Percentiles rank a stretch among this genome's conserved stretches.
Evolutionary conservation across 2,329 filamentous ascomycete genomes (phyloP).

Genomic region (Onygena corvina): DNA sequence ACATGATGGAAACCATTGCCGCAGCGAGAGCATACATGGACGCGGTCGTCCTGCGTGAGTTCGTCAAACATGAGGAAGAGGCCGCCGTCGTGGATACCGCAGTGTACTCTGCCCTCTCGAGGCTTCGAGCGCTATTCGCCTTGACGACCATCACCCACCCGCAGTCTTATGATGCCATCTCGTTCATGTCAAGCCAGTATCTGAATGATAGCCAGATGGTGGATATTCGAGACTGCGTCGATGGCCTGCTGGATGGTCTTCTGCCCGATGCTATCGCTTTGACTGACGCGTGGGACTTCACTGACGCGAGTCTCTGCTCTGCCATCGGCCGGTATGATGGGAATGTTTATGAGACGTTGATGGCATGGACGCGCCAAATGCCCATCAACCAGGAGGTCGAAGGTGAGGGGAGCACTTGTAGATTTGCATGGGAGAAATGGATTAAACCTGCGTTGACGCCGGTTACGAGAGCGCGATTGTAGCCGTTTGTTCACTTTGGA

Average conservation of each 20-base stretch:
- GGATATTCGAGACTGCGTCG: slow-evolving; percentile 13
- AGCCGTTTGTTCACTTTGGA: too few species aligned
- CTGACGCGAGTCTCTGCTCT: slow-evolving; percentile 17
- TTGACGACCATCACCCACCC: slow-evolving; percentile 19
- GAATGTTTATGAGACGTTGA: slow-evolving; percentile 18
- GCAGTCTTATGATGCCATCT: slow-evolving; percentile 18
- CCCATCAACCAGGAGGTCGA: slow-evolving; percentile 19
- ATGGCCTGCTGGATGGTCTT: slow-evolving; percentile 15
- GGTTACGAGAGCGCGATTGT: slow-evolving; percentile 16
- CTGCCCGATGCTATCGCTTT: slow-evolving; percentile 19
- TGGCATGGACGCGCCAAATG: slow-evolving; percentile 22
- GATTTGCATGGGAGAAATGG: slow-evolving; percentile 16
- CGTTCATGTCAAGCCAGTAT: slow-evolving; percentile 20
- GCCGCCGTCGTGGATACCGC: slow-evolving; percentile 7
- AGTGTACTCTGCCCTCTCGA: slow-evolving; percentile 12
- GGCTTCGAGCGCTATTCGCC: slow-evolving; percentile 15
- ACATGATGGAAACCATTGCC: slow-evolving; percentile 21
- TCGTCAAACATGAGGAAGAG: slow-evolving; percentile 12
- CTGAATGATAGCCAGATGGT: slow-evolving; percentile 16
- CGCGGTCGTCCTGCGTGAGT: slow-evolving; percentile 19
- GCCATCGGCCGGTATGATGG: slow-evolving; percentile 17
- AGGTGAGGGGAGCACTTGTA: slow-evolving; percentile 13
- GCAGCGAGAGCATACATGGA: slow-evolving; percentile 22
- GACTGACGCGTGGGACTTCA: slow-evolving; percentile 20
- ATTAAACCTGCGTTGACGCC: slow-evolving; percentile 13